Evolutionary conservation across 2,329 filamentous ascomycete species (phyloP), one percentile per base, ranked within the genome.

Genomic region (Rasamsonia emersonii): DNA sequence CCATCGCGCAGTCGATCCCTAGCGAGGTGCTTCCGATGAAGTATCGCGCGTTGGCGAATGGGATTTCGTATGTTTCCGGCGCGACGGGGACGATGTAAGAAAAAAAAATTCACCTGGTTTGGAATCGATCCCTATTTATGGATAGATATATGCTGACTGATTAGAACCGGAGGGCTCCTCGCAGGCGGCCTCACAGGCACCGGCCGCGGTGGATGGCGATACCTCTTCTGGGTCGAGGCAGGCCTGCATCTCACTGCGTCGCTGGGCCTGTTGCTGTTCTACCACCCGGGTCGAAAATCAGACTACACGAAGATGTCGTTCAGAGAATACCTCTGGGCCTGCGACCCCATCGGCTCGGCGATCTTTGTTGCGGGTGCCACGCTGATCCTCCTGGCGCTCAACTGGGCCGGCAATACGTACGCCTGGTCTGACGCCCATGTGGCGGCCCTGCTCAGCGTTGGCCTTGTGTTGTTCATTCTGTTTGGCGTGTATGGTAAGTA

Each of bases 21-120:
- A 30, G 28, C 27, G 33, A 35, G 21, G 30, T 35, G 18, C n/a
- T 35, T 20, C 33, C 33, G 8, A 25, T 35, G 33, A 35, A 35
- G 16, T 26, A 35, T 17, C 28, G 33, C 9, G 33, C 33, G 18
- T 29, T 35, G 28, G 33, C 33, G 16, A 35, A 35, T 26, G 33
- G 33, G 9, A 30, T 35, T 31, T 26, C 33, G n/a, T 35, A 35
- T 27, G 30, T 35, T 20, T 26, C 27, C 15, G 28, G 33, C 16
- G 33, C 33, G 9, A 20, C 28, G 10, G 33, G 33, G 9, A 28
- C 27, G 26, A 35, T 35, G 33, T 35, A 14, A 6, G 28, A n/a
- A n/a, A n/a, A n/a, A n/a, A n/a, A n/a, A n/a, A n/a, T n/a, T n/a
- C n/a, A n/a, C n/a, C n/a, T n/a, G n/a, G n/a, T n/a, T n/a, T n/a